phyloP scores from a whole-genome alignment of 495 filamentous ascomycete species.

The Pyrenopolyporus hunteri region DNA sequence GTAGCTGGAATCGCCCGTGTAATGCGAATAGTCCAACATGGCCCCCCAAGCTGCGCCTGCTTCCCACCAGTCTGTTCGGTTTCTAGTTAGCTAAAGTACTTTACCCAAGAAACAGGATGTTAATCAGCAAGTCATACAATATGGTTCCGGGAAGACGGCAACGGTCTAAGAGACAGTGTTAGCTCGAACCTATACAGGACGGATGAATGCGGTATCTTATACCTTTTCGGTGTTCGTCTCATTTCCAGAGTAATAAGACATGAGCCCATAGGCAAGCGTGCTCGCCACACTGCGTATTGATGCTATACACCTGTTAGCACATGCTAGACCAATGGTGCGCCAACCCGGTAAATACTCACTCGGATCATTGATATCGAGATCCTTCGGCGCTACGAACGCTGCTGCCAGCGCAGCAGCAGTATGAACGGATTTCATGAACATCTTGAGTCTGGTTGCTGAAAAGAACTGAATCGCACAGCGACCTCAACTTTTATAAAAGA shows the following conservation, averaged over 20 bases:
- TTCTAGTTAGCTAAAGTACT: slow-evolving; percentile 29
- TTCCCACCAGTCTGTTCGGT: slow-evolving; percentile 77
- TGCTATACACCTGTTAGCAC: slow-evolving; percentile 37
- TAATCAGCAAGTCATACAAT: slow-evolving; percentile 58
- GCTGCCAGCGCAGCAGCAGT: slow-evolving; percentile 41
- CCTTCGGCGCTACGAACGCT: slow-evolving; percentile 45
- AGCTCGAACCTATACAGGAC: slow-evolving; percentile 10
- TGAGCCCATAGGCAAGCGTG: slow-evolving; percentile 57
- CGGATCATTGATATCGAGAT: slow-evolving; percentile 51
- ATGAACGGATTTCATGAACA: slow-evolving; percentile 43
- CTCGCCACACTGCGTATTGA: slow-evolving; percentile 58
- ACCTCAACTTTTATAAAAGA: slow-evolving; percentile 13
- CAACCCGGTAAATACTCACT: slow-evolving; percentile 37
- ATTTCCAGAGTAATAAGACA: slow-evolving; percentile 71
- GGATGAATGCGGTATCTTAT: slow-evolving; percentile 21
- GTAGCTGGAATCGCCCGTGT: slow-evolving; percentile 76
- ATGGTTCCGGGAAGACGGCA: slow-evolving; percentile 69
- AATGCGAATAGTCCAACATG: slow-evolving; percentile 84
- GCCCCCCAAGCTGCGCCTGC: slow-evolving; percentile 73
- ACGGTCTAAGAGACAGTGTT: slow-evolving; percentile 43
- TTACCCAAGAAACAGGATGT: not conserved
- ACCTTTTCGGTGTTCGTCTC: slow-evolving; percentile 61
- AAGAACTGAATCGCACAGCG: slow-evolving; percentile 23
- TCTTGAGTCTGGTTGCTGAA: slow-evolving; percentile 4
- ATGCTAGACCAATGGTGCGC: not conserved